Evolutionary conservation across 768 basidiomycete genomes (phyloP), one percentile per base, ranked within the genome.

Genomic region (Coprinopsis cinerea): DNA sequence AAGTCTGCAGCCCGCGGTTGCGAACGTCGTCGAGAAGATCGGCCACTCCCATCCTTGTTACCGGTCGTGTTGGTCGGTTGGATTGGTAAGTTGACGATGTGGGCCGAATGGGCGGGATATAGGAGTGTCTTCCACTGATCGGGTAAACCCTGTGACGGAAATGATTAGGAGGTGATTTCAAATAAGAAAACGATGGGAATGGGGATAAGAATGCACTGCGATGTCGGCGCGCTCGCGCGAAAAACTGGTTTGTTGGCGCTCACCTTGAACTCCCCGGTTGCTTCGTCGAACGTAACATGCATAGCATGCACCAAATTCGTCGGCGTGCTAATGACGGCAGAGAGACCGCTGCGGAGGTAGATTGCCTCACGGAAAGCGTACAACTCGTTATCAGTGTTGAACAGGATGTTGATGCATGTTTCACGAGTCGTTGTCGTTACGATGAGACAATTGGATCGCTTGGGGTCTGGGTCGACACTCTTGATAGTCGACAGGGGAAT

Each of bases 361-460:
- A 70, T 60, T 13, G 61, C 63, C 42, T 68, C 62, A 11, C 60
- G 61, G 67, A 67, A 70, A 34, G 53, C 59, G 43, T 62, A 56
- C 18, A 65, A 48, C 22, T 67, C 62, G 5, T 60, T 59, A 32
- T 65, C 61, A 17, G 52, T 55, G 17, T 47, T 50, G 53, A 68
- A 68, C 4, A 61, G 59, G 13, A 70, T 54, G 17, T 53, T 60
- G 39, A 69, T 53, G 11, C 56, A 57, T 25, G 62, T 64, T 6
- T 61, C 59, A 22, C 56, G 55, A 9, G 36, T 47, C 1, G 63
- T 27, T 4, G 53, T 46, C 51, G 42, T 49, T 26, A 61, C 55
- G 25, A 66, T 47, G 18, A 56, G 53, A 44, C 46, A 68, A 40
- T 53, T 61, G 48, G 57, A 59, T 50, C 55, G 55, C 47, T 61